A percentile compares a stretch with the other conserved stretches of the same genome.
Evolutionary conservation across 805 yeast genomes (phyloP).

Genomic region (Lachancea lanzarotensis): DNA sequence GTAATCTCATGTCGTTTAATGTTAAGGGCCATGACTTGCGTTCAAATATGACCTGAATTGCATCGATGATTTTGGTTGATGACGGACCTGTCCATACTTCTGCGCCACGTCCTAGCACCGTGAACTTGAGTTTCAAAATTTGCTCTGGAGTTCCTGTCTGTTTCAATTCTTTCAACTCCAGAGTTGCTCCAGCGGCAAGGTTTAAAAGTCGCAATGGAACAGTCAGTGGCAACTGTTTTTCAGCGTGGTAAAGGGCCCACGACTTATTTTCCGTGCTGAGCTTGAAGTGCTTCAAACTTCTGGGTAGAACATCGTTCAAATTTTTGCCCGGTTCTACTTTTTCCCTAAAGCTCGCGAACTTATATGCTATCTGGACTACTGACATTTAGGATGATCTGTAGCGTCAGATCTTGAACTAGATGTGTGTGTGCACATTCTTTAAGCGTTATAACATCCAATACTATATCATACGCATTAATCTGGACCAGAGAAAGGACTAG

Average conservation of each 20-base stretch:
- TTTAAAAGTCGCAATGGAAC: constrained; percentile 40
- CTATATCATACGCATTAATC: too few relatives aligned
- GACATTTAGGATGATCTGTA: constrained; percentile 28
- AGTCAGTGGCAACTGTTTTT: constrained; percentile 31
- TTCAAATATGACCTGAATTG: constrained; percentile 13
- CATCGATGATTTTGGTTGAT: constrained; percentile 13
- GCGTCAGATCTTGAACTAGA: too few relatives aligned
- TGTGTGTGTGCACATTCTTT: too few relatives aligned
- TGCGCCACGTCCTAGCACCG: constrained; percentile 19
- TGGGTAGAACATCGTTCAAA: constrained; percentile 33
- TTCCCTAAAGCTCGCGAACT: constrained; percentile 31
- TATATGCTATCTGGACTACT: constrained; percentile 32
- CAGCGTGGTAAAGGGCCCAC: constrained; percentile 30
- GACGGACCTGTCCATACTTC: constrained; percentile 23
- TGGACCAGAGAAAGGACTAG: not conserved
- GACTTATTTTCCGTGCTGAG: constrained; percentile 15
- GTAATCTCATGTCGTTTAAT: constrained; percentile 12
- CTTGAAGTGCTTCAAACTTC: constrained; percentile 35
- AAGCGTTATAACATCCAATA: too few relatives aligned
- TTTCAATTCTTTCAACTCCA: constrained; percentile 22
- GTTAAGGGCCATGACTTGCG: constrained; percentile 12
- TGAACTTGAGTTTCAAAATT: constrained; percentile 30
- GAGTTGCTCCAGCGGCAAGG: constrained; percentile 40
- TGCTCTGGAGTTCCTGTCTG: constrained; percentile 5
- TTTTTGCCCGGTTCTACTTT: constrained; percentile 34